A percentile compares a stretch with the other conserved stretches of the same genome.
These are phyloP conservation scores for Fusarium sp. DNA, from an alignment of 2,329 filamentous ascomycete species.

Conservation along the genomic window DNA sequence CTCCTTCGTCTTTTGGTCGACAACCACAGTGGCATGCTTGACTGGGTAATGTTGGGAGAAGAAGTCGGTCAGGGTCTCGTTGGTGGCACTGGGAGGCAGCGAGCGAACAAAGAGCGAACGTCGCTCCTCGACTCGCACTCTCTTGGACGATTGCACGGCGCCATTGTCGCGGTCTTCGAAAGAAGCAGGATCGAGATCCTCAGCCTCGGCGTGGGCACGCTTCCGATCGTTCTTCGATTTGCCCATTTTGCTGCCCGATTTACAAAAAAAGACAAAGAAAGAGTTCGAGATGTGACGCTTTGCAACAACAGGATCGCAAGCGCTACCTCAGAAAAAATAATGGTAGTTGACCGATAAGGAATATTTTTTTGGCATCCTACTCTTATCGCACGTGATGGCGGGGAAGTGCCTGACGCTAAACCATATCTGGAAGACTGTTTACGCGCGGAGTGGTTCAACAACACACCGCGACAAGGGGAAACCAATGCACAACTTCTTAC, in stretches of 20 bases:
- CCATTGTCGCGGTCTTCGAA: constrained; percentile 50
- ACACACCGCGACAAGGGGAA: constrained; percentile 20
- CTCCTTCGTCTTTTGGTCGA: constrained; percentile 85
- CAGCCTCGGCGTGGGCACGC: constrained; percentile 50
- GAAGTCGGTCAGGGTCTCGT: constrained; percentile 84
- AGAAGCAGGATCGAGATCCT: constrained; percentile 45
- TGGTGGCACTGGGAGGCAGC: constrained; percentile 81
- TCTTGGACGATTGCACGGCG: constrained; percentile 59
- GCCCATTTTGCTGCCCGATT: constrained; percentile 41
- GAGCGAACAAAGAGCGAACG: constrained; percentile 92
- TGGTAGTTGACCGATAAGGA: constrained; percentile 26
- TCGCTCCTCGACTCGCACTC: constrained; percentile 68
- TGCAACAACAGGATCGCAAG: constrained; percentile 20
- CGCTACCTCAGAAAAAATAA: constrained; percentile 40
- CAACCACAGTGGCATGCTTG: constrained; percentile 94
- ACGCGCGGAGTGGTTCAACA: constrained; percentile 46
- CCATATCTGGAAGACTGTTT: constrained; percentile 50
- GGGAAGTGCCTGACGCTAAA: constrained; percentile 41
- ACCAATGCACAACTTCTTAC: constrained; percentile 6
- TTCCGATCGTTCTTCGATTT: constrained; percentile 50
- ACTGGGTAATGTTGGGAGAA: constrained; percentile 96
- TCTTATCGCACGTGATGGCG: constrained; percentile 53
- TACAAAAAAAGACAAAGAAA: neutral
- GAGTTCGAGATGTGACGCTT: constrained; percentile 4
- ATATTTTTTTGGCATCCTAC: constrained; percentile 22